Evolutionary conservation across 2,329 filamentous ascomycete species (phyloP).

Genomic region (Ramularia endophylla): DNA sequence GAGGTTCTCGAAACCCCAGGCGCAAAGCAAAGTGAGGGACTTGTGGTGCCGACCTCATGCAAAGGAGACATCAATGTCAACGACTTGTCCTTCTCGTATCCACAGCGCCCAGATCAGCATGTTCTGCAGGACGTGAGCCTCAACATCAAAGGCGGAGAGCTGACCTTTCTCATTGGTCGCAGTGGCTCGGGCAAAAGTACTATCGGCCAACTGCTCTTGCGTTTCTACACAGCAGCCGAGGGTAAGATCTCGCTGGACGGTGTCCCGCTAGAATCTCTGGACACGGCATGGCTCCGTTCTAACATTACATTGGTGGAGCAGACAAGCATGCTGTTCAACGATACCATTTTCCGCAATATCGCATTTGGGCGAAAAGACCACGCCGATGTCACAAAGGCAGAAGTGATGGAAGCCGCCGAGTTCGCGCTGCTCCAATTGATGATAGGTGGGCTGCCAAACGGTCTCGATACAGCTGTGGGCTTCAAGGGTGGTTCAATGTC

Average conservation of each 20-base stretch:
- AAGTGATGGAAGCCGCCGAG: slow-evolving; percentile 58
- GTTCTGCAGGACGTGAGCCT: slow-evolving; percentile 60
- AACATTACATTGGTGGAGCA: slow-evolving; percentile 82
- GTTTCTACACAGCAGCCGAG: slow-evolving; percentile 62
- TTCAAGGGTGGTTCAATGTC: slow-evolving; percentile 65
- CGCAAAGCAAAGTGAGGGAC: slow-evolving; percentile 13
- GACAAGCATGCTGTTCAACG: slow-evolving; percentile 72
- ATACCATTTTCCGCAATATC: slow-evolving; percentile 72
- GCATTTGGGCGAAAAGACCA: slow-evolving; percentile 58
- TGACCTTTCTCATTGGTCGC: slow-evolving; percentile 74
- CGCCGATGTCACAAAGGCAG: slow-evolving; percentile 43
- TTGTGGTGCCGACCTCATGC: slow-evolving; percentile 38
- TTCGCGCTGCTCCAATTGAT: slow-evolving; percentile 65
- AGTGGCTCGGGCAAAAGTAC: slow-evolving; percentile 95
- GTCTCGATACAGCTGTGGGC: slow-evolving; percentile 67
- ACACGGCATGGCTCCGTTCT: slow-evolving; percentile 65
- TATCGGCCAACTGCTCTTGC: slow-evolving; percentile 69
- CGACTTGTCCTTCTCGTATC: slow-evolving; percentile 60
- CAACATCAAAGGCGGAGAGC: slow-evolving; percentile 64
- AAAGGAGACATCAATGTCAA: slow-evolving; percentile 63
- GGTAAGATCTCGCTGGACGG: slow-evolving; percentile 68
- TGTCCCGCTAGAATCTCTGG: slow-evolving; percentile 53
- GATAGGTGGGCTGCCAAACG: slow-evolving; percentile 60
- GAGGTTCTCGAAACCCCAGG: slow-evolving; percentile 27
- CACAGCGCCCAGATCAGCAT: slow-evolving; percentile 55